Percentiles rank a stretch among this genome's conserved stretches.
phyloP scores from a whole-genome alignment of 1,284 basidiomycete genomes.

The Neolentinus lepideus region DNA sequence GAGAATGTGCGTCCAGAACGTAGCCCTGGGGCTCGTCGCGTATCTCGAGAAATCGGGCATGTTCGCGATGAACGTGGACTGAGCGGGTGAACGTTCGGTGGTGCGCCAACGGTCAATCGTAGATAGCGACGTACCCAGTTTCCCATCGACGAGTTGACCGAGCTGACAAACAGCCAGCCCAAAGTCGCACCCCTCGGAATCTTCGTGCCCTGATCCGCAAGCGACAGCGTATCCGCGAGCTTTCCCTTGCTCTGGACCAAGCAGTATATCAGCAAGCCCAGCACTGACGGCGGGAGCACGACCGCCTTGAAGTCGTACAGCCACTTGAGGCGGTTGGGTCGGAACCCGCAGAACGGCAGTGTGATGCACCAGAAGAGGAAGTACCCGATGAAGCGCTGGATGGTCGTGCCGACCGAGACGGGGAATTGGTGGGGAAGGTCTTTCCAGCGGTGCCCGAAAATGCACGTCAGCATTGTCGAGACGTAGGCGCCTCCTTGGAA shows the following conservation, averaged over 20 bases:
- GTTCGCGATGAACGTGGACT: constrained; percentile 29
- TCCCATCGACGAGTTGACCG: constrained; percentile 31
- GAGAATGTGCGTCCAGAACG: constrained; percentile 17
- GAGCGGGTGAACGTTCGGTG: background rate
- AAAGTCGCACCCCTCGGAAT: constrained; percentile 17
- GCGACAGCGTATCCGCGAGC: constrained; percentile 15
- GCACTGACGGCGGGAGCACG: constrained; percentile 29
- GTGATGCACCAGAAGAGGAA: constrained; percentile 32
- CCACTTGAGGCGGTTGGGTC: constrained; percentile 34
- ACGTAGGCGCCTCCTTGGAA: constrained; percentile 18
- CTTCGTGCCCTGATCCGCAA: constrained; percentile 23
- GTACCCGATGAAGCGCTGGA: constrained; percentile 16
- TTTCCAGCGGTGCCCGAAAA: constrained; percentile 32
- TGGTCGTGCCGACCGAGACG: constrained; percentile 28
- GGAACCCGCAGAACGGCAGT: constrained; percentile 36
- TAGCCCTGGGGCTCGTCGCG: constrained; percentile 11
- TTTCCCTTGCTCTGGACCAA: constrained; percentile 15
- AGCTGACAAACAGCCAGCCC: constrained; percentile 35
- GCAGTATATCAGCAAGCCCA: constrained; percentile 35
- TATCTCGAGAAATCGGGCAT: constrained; percentile 22
- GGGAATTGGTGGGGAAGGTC: constrained; percentile 31
- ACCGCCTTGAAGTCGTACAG: constrained; percentile 37
- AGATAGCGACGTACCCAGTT: constrained; percentile 21
- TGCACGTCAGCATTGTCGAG: constrained; percentile 29
- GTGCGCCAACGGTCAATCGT: background rate